Evolutionary conservation across 2,329 filamentous ascomycete species (phyloP).

Genomic region (Colletotrichum tofieldiae): DNA sequence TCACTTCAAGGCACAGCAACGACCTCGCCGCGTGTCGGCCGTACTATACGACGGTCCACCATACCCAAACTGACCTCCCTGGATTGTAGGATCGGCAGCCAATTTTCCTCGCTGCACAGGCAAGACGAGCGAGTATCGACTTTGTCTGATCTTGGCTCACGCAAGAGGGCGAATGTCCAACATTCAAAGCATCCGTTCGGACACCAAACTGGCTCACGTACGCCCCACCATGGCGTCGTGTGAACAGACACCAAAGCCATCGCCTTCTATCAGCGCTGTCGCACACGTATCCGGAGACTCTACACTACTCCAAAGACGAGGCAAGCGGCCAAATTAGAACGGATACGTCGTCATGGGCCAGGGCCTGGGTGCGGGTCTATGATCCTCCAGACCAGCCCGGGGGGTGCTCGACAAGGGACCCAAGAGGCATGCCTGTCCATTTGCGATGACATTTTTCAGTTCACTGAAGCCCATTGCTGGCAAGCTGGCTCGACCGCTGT

Average conservation of each 20-base stretch:
- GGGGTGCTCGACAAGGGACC: neutral
- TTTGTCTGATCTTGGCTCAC: neutral
- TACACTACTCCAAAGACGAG: neutral
- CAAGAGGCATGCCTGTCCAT: neutral
- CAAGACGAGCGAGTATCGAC: neutral
- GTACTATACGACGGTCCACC: neutral
- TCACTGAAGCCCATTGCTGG: neutral
- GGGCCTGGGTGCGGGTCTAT: constrained; percentile 1
- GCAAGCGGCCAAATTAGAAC: neutral
- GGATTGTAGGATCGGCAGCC: neutral
- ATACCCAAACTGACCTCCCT: neutral
- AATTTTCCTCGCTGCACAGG: neutral
- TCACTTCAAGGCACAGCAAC: neutral
- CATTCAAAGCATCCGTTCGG: no score
- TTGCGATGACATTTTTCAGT: neutral
- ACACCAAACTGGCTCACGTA: no score
- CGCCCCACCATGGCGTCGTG: no score
- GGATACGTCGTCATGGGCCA: neutral
- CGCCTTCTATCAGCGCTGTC: neutral
- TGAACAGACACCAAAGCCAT: neutral
- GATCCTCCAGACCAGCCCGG: neutral
- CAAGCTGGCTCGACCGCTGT: neutral
- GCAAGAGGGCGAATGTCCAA: neutral
- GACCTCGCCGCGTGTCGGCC: neutral
- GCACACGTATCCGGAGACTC: neutral